These are phyloP conservation scores for Achaetomium macrosporum DNA, from an alignment of 2,329 filamentous ascomycete species.

Conservation along the genomic window DNA sequence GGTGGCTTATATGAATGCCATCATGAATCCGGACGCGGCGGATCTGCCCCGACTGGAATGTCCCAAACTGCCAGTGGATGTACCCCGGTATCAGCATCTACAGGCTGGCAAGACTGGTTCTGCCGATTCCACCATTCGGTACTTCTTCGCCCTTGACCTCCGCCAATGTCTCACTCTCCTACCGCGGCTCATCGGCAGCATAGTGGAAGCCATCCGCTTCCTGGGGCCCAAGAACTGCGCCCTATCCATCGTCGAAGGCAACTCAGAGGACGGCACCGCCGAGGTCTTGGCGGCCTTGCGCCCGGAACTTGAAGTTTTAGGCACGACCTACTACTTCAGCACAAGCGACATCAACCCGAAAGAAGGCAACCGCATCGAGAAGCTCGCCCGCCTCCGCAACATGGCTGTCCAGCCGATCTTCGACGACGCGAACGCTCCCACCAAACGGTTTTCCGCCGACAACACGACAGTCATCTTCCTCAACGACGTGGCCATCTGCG, in stretches of 20 bases:
- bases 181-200: conserved; percentile 45
- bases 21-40: conserved; percentile 13
- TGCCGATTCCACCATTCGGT: conserved; percentile 21
- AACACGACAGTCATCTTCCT: conserved; percentile 42
- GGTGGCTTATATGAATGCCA: conserved; percentile 17
- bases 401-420: conserved; percentile 44
- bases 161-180: conserved; percentile 40
- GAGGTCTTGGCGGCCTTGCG: conserved; percentile 42
- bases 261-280: conserved; percentile 48
- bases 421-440: conserved; percentile 7
- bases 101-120: neutral
- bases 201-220: conserved; percentile 44
- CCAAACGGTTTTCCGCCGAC: neutral
- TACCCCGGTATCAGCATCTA: conserved; percentile 15
- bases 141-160: conserved; percentile 50
- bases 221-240: conserved; percentile 46
- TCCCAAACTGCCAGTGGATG: conserved; percentile 9
- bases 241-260: conserved; percentile 51
- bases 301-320: conserved; percentile 34
- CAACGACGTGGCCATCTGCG: conserved; percentile 48
- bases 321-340: conserved; percentile 36
- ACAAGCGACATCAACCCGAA: conserved; percentile 40
- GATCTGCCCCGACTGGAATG: conserved; percentile 17
- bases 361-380: conserved; percentile 39
- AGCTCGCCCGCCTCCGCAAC: conserved; percentile 47